These are phyloP conservation scores for Fusarium sp. DNA, from an alignment of 2,329 filamentous ascomycete genomes.

Conservation along the genomic window DNA sequence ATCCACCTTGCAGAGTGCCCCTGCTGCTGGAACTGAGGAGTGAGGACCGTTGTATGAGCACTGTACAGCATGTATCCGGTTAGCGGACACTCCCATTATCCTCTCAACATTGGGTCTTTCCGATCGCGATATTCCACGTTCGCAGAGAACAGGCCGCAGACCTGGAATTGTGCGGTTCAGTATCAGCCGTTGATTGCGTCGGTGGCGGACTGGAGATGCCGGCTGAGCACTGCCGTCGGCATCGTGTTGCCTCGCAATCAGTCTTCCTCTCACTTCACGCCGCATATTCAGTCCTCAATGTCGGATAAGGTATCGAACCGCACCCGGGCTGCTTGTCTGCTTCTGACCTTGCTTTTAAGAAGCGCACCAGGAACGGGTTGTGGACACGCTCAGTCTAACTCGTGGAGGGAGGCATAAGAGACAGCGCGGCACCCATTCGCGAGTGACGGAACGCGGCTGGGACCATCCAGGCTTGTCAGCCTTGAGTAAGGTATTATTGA, in stretches of 20 bases:
- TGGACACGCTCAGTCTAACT: constrained; percentile 15
- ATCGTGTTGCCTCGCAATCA: constrained; percentile 25
- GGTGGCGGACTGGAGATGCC: constrained; percentile 44
- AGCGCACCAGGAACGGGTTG: constrained; percentile 21
- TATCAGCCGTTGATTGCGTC: constrained; percentile 41
- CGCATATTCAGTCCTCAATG: constrained; percentile 8
- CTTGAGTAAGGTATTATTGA: background rate
- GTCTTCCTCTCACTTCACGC: constrained; percentile 25
- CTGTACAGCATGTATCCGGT: constrained; percentile 14
- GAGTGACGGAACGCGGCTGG: constrained; percentile 19
- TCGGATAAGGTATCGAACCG: constrained; percentile 6
- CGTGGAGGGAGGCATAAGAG: constrained; percentile 4
- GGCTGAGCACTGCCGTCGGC: constrained; percentile 45
- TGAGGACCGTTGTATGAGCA: constrained; percentile 9
- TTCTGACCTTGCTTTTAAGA: constrained; percentile 7
- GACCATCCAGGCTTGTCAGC: constrained; percentile 11
- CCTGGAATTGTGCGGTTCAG: constrained; percentile 38
- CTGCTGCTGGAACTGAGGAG: constrained; percentile 39
- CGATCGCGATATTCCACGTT: constrained; percentile 35
- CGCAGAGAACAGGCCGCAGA: constrained; percentile 4
- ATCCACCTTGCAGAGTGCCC: constrained; percentile 42
- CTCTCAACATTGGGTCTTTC: constrained; percentile 26
- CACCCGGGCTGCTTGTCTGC: constrained; percentile 3
- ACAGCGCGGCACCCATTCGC: constrained; percentile 14
- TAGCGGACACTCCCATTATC: constrained; percentile 6